Evolutionary conservation across 129 eudicot species (phyloP), one percentile per base, ranked within the genome.

Genomic region (Dittrichia graveolens): DNA sequence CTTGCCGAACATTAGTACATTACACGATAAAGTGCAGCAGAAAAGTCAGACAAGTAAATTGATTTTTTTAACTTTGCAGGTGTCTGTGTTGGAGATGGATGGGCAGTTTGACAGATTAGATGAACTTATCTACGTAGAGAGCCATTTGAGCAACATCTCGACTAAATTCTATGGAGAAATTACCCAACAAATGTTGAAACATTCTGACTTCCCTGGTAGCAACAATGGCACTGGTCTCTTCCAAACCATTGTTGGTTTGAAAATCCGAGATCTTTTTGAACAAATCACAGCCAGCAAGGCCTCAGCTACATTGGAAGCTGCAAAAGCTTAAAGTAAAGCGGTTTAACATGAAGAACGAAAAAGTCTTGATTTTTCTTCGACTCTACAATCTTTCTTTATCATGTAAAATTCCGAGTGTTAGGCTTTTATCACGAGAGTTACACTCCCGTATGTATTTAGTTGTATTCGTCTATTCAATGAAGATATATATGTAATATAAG

Each of bases 171-270:
- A 93, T n/a, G 98, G 96, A 35, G 96, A 90, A 81, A 90, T 93
- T 15, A 93, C 98, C 5, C 98, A 93, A 73, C 96, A 90, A 68
- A 90, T 93, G 98, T 69, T 90, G 83, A 93, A 93, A 82, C 96
- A 85, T 55, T 9, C 96, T 0, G 98, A 93, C 66, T 93, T 93
- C 81, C 96, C 96, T 4, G 96, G 98, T 35, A 93, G 98, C 85
- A 93, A 90, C 92, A 93, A 93, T 70, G 98, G 98, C 24, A 90
- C 98, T 6, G 98, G 98, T 67, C 87, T 93, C 47, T 93, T 93
- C 85, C 98, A 93, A 59, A 93, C 98, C 67, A 90, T 93, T 42
- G 80, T 87, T 14, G 96, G 98, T 6, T 80, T 93, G 85, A 93
- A 93, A 74, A 93, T 93, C 69, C 81, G 98, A 71, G 98, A 90